Evolutionary conservation across 768 basidiomycete genomes (phyloP), one percentile per base, ranked within the genome.

Genomic region (Holtermannia corniformis): DNA sequence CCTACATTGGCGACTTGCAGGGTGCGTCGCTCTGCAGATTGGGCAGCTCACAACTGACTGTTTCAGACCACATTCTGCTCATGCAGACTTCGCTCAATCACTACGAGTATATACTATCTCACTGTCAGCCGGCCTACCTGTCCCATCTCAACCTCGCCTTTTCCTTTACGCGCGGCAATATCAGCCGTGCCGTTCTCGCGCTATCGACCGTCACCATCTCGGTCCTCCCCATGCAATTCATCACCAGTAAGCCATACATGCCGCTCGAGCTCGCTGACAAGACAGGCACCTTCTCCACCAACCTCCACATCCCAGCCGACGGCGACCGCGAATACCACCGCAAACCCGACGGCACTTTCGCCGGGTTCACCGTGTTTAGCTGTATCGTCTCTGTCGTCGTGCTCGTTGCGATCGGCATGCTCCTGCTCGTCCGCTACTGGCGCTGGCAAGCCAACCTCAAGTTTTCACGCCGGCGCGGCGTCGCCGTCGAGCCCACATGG

Each of bases 1-100:
- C 90, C 2, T 89, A 93, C 67, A 80, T 92, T 74, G 87, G 87
- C 21, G 91, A 96, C 70, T 80, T 96, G 1, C 87, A 91, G 76
- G 91, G 91, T 89, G 58, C 44, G 76, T 61, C n/a, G n/a, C n/a
- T n/a, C n/a, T n/a, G n/a, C n/a, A n/a, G n/a, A n/a, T n/a, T n/a
- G n/a, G n/a, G n/a, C n/a, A n/a, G n/a, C n/a, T n/a, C n/a, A n/a
- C n/a, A 13, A 37, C 52, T 32, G 56, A 19, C 1, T 45, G 49
- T 24, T 19, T 41, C 25, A 91, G 91, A 96, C 72, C 92, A 96
- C 68, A 89, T 95, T 59, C 71, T 91, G 21, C 82, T 87, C 2
- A 75, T 96, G 51, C 87, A 92, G 63, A 84, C 87, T 62, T 80
- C 86, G 1, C 78, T 96, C 52, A 78, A 75, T 11, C 85, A 93